Conservation (phyloP, 108 stramenopile genomes). For the Stephanodiscus triporus region DNA sequence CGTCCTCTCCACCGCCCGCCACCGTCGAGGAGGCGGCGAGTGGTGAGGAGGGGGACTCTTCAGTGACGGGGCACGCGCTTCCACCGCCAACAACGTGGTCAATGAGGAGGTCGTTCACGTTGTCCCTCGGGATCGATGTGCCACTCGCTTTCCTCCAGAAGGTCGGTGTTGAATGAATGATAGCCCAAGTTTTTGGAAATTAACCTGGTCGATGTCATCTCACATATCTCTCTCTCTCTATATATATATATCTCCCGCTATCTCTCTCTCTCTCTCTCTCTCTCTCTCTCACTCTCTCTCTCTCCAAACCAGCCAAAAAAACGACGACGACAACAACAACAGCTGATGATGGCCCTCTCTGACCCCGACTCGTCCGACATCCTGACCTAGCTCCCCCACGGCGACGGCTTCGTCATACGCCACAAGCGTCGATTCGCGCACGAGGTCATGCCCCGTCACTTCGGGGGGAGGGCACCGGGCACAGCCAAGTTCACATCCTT, state of each 20-base stretch:
- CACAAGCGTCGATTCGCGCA: conserved; percentile 61
- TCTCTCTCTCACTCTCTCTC: background rate
- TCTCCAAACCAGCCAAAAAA: background rate
- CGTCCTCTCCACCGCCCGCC: too few relatives aligned
- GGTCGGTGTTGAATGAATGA: background rate
- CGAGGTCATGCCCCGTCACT: conserved; percentile 61
- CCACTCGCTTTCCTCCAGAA: too few relatives aligned
- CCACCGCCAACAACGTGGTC: too few relatives aligned
- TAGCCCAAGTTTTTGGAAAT: background rate
- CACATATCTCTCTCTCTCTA: background rate
- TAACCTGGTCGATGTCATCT: too few relatives aligned
- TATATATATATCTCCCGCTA: too few relatives aligned
- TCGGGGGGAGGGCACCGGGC: conserved; percentile 21
- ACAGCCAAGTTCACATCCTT: conserved; percentile 57
- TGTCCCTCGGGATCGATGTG: too few relatives aligned
- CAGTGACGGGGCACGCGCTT: too few relatives aligned
- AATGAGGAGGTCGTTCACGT: too few relatives aligned
- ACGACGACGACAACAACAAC: too few relatives aligned
- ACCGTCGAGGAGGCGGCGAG: background rate
- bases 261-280: background rate
- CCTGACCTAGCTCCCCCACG: conserved; percentile 67
- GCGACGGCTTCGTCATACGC: conserved; percentile 61
- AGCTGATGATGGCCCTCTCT: conserved; percentile 68
- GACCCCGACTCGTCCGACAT: conserved; percentile 54
- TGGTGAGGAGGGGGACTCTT: too few relatives aligned